Percentiles rank a stretch among this genome's conserved stretches.
Conservation (phyloP, 805 yeast genomes). For the Candida methanosorbosa region DNA sequence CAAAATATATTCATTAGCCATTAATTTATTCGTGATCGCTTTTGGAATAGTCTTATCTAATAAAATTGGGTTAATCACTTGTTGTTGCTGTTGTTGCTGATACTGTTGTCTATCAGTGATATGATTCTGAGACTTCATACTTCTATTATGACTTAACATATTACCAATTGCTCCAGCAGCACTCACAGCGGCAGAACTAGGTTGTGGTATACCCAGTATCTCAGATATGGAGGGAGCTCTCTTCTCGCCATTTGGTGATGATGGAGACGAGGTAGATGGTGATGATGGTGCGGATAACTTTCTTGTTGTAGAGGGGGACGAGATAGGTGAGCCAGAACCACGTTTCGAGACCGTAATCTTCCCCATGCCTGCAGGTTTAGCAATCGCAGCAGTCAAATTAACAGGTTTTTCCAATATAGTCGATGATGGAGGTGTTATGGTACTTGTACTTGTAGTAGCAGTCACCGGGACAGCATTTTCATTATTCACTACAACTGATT, state of each 20-base stretch:
- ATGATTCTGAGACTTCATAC: slow-evolving; percentile 11
- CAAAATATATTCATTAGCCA: slow-evolving; percentile 23
- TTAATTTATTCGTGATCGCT: slow-evolving; percentile 17
- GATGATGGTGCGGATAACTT: not conserved
- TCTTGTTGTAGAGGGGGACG: not conserved
- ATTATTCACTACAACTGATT: slow-evolving; percentile 9
- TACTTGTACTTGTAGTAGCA: not conserved
- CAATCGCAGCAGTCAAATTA: no score
- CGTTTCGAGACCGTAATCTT: not conserved
- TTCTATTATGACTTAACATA: slow-evolving; percentile 20
- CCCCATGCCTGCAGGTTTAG: slow-evolving; percentile 1
- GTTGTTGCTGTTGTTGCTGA: slow-evolving; percentile 18
- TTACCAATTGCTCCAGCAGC: slow-evolving; percentile 28
- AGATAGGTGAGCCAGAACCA: not conserved
- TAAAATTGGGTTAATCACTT: slow-evolving; percentile 23
- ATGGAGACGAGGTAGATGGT: not conserved
- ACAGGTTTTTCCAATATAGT: not conserved
- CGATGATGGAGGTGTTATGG: slow-evolving; percentile 11
- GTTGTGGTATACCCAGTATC: slow-evolving; percentile 19
- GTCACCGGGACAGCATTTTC: no score
- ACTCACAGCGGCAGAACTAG: slow-evolving; percentile 24
- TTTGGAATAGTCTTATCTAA: slow-evolving; percentile 24
- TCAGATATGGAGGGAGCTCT: slow-evolving; percentile 20
- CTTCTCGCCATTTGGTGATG: not conserved
- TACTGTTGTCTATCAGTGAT: slow-evolving; percentile 7